phyloP scores from a whole-genome alignment of 163 green algal genomes.

The Volvox carteri region DNA sequence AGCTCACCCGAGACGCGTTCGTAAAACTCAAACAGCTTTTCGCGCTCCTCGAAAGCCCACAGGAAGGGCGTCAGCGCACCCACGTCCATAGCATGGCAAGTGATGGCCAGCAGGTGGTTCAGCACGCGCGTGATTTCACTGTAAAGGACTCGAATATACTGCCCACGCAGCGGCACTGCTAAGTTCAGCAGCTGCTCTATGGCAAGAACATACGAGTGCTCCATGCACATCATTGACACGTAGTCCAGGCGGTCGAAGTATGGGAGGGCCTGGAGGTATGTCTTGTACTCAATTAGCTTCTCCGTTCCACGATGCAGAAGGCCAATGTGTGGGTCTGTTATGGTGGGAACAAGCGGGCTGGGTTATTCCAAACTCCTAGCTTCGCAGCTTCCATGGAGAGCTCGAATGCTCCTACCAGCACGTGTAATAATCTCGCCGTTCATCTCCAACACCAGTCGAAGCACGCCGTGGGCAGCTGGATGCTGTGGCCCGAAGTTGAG shows the following conservation, averaged over 20 bases:
- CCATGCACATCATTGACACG: slow-evolving; percentile 93
- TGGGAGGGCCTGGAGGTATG: slow-evolving; percentile 85
- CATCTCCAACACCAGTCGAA: slow-evolving; percentile 90
- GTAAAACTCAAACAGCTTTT: slow-evolving; percentile 90
- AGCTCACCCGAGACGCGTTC: slow-evolving; percentile 73
- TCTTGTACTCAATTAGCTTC: slow-evolving; percentile 93
- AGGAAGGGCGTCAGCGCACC: slow-evolving; percentile 89
- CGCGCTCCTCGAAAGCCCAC: slow-evolving; percentile 91
- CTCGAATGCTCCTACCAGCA: slow-evolving; percentile 29
- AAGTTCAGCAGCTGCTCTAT: slow-evolving; percentile 87
- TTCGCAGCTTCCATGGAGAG: background rate
- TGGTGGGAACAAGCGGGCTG: background rate
- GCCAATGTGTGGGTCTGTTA: slow-evolving; percentile 85
- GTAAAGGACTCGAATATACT: slow-evolving; percentile 86
- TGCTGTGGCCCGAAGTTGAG: slow-evolving; percentile 94
- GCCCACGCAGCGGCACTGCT: slow-evolving; percentile 70
- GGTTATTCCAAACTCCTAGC: background rate
- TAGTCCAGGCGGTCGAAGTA: slow-evolving; percentile 94
- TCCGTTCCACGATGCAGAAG: slow-evolving; percentile 89
- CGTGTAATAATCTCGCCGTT: slow-evolving; percentile 84
- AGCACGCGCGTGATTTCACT: slow-evolving; percentile 87
- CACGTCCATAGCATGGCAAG: slow-evolving; percentile 89
- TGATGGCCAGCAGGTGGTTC: slow-evolving; percentile 90
- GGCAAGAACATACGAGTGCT: slow-evolving; percentile 89
- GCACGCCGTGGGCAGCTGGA: slow-evolving; percentile 86